Evolutionary conservation across 768 basidiomycete species (phyloP).

Genomic region (Mycena crocata): DNA sequence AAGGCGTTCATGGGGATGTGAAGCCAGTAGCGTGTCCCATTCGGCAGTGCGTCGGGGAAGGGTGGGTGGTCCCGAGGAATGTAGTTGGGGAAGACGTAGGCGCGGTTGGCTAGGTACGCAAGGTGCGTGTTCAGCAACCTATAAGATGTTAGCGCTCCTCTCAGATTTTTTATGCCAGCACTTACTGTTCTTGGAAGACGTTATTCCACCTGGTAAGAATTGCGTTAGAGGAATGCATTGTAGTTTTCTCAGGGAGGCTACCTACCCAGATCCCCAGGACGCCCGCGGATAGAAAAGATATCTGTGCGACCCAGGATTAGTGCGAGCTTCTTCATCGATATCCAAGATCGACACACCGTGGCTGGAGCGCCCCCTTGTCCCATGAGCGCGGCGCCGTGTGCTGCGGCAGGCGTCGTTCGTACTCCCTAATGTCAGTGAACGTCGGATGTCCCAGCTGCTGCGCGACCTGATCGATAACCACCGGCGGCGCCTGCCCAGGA

Average conservation of each 20-base stretch:
- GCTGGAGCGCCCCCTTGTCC: neutral
- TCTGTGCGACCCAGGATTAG: neutral
- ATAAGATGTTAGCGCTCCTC: neutral
- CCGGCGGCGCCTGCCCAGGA: neutral
- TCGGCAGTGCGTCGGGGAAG: constrained; percentile 15
- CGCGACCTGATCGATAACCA: neutral
- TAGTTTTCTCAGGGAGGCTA: neutral
- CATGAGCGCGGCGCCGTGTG: neutral
- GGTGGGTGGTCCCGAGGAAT: constrained; percentile 20
- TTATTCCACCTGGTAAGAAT: constrained; percentile 16
- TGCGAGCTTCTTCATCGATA: no score
- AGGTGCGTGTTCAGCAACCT: constrained; percentile 31
- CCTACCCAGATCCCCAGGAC: neutral
- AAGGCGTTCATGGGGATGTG: constrained; percentile 31
- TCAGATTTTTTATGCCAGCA: neutral
- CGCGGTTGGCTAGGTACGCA: constrained; percentile 27
- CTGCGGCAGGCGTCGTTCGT: constrained; percentile 7
- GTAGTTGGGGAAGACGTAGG: constrained; percentile 31
- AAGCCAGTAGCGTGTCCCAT: constrained; percentile 13
- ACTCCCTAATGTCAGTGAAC: neutral
- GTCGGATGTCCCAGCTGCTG: constrained; percentile 1
- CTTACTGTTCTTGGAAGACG: constrained; percentile 25
- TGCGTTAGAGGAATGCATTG: neutral
- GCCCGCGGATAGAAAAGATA: neutral
- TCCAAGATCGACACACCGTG: neutral